phyloP scores from a whole-genome alignment of 2,329 filamentous ascomycete species.

The Allantophomopsis lycopodina region DNA sequence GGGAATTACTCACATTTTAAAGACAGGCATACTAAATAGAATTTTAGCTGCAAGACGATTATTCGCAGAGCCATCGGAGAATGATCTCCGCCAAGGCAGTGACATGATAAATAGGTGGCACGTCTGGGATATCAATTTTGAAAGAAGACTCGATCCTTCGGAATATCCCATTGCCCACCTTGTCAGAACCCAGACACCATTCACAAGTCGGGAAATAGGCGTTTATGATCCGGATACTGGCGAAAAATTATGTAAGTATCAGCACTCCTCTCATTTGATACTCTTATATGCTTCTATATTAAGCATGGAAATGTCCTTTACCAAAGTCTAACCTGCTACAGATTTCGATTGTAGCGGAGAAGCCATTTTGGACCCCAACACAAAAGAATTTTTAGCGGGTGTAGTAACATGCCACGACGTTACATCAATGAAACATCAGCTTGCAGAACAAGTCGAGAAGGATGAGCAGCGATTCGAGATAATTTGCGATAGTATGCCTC shows the following conservation, averaged over 20 bases:
- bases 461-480: slow-evolving; percentile 63
- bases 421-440: slow-evolving; percentile 54
- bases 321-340: no score
- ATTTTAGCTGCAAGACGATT: slow-evolving; percentile 26
- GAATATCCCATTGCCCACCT: slow-evolving; percentile 57
- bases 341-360: slow-evolving; percentile 56
- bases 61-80: slow-evolving; percentile 25
- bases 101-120: slow-evolving; percentile 47
- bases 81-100: slow-evolving; percentile 28
- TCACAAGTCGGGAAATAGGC: slow-evolving; percentile 46
- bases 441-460: slow-evolving; percentile 53
- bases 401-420: slow-evolving; percentile 62
- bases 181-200: slow-evolving; percentile 44
- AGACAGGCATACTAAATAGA: background rate
- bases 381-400: slow-evolving; percentile 60
- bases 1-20: slow-evolving; percentile 10
- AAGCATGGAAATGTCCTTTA: no score
- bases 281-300: no score
- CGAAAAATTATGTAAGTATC: slow-evolving; percentile 23
- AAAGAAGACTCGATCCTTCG: slow-evolving; percentile 34
- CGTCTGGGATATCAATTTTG: slow-evolving; percentile 55
- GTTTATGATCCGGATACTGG: slow-evolving; percentile 40
- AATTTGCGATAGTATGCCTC: slow-evolving; percentile 62
- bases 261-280: no score
- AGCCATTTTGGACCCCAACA: slow-evolving; percentile 49